These are phyloP conservation scores for Porphyrellus cyaneotinctus DNA, from an alignment of 768 basidiomycete genomes.

Conservation along the genomic window DNA sequence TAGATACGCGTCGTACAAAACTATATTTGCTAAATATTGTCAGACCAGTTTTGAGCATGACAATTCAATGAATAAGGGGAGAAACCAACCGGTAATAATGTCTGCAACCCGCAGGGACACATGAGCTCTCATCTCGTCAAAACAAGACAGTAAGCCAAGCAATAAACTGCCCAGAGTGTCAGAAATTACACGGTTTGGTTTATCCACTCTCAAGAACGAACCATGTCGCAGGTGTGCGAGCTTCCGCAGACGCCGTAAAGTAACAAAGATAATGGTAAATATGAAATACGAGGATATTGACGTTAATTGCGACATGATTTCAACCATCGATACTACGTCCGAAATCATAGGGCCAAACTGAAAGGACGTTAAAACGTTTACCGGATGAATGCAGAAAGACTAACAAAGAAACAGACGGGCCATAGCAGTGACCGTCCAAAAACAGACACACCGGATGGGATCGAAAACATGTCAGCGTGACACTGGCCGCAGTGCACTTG, in stretches of 20 bases:
- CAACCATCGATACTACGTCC: slow-evolving; percentile 19
- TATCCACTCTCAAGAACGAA: neutral
- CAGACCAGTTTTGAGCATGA: neutral
- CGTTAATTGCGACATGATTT: slow-evolving; percentile 11
- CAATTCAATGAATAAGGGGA: neutral
- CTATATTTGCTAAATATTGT: slow-evolving; percentile 7
- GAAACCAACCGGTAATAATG: neutral
- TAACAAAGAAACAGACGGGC: slow-evolving; percentile 23
- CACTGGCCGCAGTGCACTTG: neutral
- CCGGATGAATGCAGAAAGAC: neutral
- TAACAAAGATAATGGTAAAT: slow-evolving; percentile 5
- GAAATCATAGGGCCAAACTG: slow-evolving; percentile 23
- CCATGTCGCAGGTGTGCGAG: slow-evolving; percentile 5
- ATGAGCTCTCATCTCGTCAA: neutral
- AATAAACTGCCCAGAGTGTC: slow-evolving; percentile 4
- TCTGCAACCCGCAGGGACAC: neutral
- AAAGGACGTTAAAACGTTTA: neutral
- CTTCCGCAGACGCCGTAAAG: neutral
- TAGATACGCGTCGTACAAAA: neutral
- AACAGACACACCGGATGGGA: neutral
- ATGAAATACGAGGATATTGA: slow-evolving; percentile 14
- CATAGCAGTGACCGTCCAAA: slow-evolving; percentile 8
- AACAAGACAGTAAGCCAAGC: neutral
- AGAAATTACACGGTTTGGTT: neutral
- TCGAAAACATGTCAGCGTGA: slow-evolving; percentile 1